These are phyloP conservation scores for Recurvomyces mirabilis DNA, from an alignment of 495 filamentous ascomycete species.

Conservation along the genomic window DNA sequence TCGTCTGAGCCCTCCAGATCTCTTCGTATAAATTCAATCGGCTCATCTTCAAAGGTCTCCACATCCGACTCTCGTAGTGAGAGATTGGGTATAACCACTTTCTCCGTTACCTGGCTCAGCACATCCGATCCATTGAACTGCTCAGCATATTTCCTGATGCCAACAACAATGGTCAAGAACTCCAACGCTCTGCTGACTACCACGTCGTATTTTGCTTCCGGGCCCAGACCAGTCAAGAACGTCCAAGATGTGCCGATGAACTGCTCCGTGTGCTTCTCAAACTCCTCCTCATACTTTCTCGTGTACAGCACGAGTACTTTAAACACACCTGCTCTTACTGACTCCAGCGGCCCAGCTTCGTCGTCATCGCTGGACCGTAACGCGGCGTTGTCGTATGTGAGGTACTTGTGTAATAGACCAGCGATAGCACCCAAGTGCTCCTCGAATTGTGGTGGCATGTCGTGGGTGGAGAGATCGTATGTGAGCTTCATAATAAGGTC, in stretches of 20 bases:
- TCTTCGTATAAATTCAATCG: constrained; percentile 93
- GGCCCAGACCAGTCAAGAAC: constrained; percentile 72
- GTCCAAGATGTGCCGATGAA: constrained; percentile 87
- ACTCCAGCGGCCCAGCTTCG: constrained; percentile 73
- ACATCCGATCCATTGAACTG: constrained; percentile 72
- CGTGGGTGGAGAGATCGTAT: constrained; percentile 92
- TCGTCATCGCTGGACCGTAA: constrained; percentile 74
- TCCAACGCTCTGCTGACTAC: constrained; percentile 89
- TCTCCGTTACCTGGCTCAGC: constrained; percentile 75
- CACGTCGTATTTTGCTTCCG: constrained; percentile 85
- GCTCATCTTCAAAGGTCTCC: constrained; percentile 95
- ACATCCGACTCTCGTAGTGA: constrained; percentile 81
- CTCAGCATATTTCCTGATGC: constrained; percentile 61
- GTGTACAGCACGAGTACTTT: constrained; percentile 76
- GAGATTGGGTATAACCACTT: constrained; percentile 89
- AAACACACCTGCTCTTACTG: constrained; percentile 83
- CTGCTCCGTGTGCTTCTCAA: constrained; percentile 59
- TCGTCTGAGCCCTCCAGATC: constrained; percentile 94
- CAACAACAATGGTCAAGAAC: constrained; percentile 82
- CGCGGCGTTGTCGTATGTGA: constrained; percentile 74
- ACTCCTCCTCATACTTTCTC: constrained; percentile 89
- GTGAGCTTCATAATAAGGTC: constrained; percentile 81
- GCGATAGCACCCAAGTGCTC: constrained; percentile 68
- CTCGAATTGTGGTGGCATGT: constrained; percentile 87
- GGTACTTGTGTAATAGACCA: constrained; percentile 76